Percentiles rank a stretch among this genome's conserved stretches.
Evolutionary conservation across 805 yeast species (phyloP).

Genomic region (Saturnispora zaruensis): DNA sequence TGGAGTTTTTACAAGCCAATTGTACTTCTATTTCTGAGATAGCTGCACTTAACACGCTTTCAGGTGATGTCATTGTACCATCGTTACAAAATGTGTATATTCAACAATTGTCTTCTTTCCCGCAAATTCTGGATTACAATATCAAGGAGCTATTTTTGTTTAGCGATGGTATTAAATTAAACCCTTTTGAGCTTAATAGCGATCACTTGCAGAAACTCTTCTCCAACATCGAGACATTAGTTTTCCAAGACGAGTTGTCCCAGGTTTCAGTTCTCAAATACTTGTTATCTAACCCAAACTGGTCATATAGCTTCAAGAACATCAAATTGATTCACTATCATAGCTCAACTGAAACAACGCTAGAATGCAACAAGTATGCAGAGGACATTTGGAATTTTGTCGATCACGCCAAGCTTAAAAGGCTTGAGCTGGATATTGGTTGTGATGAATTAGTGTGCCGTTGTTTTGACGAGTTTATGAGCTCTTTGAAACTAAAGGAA

Average conservation of each 20-base stretch:
- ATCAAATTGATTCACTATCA: constrained; percentile 39
- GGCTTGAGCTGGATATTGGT: constrained; percentile 45
- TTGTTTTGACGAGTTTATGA: constrained; percentile 37
- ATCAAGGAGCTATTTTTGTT: constrained; percentile 2
- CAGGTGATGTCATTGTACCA: neutral
- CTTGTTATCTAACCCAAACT: constrained; percentile 13
- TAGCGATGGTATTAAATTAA: neutral
- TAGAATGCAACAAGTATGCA: constrained; percentile 27
- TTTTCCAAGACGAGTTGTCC: constrained; percentile 22
- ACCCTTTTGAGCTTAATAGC: neutral
- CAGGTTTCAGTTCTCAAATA: constrained; percentile 28
- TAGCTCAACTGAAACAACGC: constrained; percentile 35
- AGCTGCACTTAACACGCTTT: neutral
- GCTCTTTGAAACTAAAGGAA: constrained; percentile 16
- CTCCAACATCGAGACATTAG: constrained; percentile 23
- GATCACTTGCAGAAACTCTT: constrained; percentile 23
- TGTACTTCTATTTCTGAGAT: constrained; percentile 13
- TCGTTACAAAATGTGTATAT: constrained; percentile 11
- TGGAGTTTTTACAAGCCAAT: constrained; percentile 3
- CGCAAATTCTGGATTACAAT: neutral
- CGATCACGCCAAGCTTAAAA: constrained; percentile 26
- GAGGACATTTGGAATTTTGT: constrained; percentile 24
- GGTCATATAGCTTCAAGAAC: constrained; percentile 21
- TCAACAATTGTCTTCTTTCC: constrained; percentile 6
- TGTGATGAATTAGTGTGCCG: constrained; percentile 40